These are phyloP conservation scores for Rhododendron mucronatum DNA, from an alignment of 148 eudicot species.

Conservation along the genomic window DNA sequence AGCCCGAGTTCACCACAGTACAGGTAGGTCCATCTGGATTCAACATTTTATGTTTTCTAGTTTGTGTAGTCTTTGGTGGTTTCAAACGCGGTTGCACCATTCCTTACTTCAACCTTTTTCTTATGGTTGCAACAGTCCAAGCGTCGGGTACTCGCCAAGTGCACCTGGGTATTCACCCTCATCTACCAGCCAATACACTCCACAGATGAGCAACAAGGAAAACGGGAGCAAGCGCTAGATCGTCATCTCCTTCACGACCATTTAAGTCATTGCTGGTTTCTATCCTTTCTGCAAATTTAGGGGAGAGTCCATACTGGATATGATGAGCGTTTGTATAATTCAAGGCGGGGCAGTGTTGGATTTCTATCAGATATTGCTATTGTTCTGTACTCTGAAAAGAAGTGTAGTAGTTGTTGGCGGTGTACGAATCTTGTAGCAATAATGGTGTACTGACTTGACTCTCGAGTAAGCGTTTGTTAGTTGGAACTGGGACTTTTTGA, in stretches of 20 bases:
- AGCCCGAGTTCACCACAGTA: conserved; percentile 58
- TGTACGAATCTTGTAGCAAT: background rate
- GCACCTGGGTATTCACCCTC: conserved; percentile 63
- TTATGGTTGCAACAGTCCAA: conserved; percentile 31
- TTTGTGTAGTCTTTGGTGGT: background rate
- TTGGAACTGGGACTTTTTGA: no score
- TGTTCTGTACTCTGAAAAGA: background rate
- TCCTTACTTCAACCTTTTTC: background rate
- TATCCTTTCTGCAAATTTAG: background rate
- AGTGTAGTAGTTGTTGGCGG: background rate
- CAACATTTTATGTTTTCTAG: background rate
- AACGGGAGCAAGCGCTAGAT: conserved; percentile 21
- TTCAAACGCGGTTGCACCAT: background rate
- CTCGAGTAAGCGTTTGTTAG: background rate
- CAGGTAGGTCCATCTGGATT: conserved; percentile 27
- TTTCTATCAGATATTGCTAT: background rate
- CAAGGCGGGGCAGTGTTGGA: background rate
- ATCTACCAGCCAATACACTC: conserved; percentile 48
- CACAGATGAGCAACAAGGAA: conserved; percentile 36
- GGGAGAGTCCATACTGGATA: background rate
- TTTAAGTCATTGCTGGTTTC: background rate
- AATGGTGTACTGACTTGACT: background rate
- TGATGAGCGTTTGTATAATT: background rate
- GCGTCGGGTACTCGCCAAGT: conserved; percentile 58
- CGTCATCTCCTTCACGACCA: background rate